phyloP scores from a whole-genome alignment of 306 rosid species.

The Vachellia collinsii region DNA sequence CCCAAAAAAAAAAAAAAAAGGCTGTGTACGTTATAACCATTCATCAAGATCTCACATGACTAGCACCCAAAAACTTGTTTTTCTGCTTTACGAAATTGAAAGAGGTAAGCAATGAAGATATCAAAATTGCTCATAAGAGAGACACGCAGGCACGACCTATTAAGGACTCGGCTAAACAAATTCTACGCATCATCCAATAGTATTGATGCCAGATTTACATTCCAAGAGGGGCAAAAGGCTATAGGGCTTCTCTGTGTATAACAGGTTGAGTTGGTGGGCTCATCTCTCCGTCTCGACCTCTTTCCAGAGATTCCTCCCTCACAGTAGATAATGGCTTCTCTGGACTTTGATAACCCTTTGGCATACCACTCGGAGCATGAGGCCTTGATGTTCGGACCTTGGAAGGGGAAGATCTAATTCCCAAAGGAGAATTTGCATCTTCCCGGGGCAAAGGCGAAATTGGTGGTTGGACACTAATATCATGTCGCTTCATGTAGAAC shows the following conservation, averaged over 20 bases:
- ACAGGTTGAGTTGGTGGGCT: conserved; percentile 63
- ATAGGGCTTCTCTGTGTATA: conserved; percentile 57
- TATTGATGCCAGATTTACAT: conserved; percentile 5
- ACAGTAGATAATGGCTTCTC: conserved; percentile 39
- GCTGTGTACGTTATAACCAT: not conserved
- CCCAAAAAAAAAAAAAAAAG: not conserved
- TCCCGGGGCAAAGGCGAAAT: conserved; percentile 61
- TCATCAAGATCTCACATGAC: not conserved
- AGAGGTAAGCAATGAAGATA: not conserved
- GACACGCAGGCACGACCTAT: conserved; percentile 13
- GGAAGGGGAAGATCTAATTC: conserved; percentile 45
- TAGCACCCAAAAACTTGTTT: conserved; percentile 1
- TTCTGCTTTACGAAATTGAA: conserved; percentile 2
- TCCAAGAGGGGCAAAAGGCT: conserved; percentile 6
- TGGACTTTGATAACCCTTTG: conserved; percentile 48
- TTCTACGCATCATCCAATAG: conserved; percentile 18
- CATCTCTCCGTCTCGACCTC: conserved; percentile 65
- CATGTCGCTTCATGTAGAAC: conserved; percentile 44
- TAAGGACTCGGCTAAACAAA: not conserved
- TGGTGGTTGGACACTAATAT: conserved; percentile 32
- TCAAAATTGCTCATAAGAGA: not conserved
- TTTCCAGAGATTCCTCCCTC: conserved; percentile 50
- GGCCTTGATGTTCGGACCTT: conserved; percentile 39
- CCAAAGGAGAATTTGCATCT: conserved; percentile 53
- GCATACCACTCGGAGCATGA: conserved; percentile 43